Percentiles rank a stretch among this genome's conserved stretches.
Conservation (phyloP, 129 eudicot species). For the Smallanthus sonchifolius region DNA sequence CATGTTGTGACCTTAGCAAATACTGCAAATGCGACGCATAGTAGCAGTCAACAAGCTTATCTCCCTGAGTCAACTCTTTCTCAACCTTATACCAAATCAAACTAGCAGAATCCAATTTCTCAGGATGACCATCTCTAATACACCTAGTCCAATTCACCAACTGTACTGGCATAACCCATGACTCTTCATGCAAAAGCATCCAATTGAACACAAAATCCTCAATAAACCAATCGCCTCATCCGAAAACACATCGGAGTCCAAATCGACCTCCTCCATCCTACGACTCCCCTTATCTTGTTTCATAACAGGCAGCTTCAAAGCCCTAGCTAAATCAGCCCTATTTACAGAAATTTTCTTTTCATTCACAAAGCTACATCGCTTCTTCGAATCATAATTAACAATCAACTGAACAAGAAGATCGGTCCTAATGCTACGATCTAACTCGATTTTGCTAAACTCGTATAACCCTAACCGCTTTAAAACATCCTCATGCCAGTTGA, state of each 20-base stretch:
- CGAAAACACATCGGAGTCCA: constrained; percentile 36
- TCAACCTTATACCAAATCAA: constrained; percentile 86
- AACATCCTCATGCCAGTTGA: constrained; percentile 39
- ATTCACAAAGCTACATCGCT: constrained; percentile 46
- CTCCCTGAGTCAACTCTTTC: constrained; percentile 63
- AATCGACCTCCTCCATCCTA: constrained; percentile 34
- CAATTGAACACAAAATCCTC: constrained; percentile 57
- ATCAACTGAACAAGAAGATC: constrained; percentile 70
- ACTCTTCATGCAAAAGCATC: constrained; percentile 70
- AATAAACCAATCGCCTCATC: constrained; percentile 48
- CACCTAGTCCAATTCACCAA: constrained; percentile 43
- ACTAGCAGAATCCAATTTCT: constrained; percentile 75
- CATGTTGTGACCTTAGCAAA: constrained; percentile 50
- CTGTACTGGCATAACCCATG: constrained; percentile 55
- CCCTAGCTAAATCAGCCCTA: constrained; percentile 55
- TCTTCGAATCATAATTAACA: constrained; percentile 38
- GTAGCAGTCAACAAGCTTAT: constrained; percentile 47
- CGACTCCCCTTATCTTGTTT: constrained; percentile 43
- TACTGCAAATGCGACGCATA: constrained; percentile 88
- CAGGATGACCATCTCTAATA: constrained; percentile 71
- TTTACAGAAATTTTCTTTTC: constrained; percentile 33
- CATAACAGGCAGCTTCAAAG: constrained; percentile 46
- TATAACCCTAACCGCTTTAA: constrained; percentile 53
- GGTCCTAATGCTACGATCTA: constrained; percentile 36
- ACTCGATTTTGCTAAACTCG: constrained; percentile 60